Base-by-base conservation (phyloP, 306 rosid species). In the Alnus rubra region DNA sequence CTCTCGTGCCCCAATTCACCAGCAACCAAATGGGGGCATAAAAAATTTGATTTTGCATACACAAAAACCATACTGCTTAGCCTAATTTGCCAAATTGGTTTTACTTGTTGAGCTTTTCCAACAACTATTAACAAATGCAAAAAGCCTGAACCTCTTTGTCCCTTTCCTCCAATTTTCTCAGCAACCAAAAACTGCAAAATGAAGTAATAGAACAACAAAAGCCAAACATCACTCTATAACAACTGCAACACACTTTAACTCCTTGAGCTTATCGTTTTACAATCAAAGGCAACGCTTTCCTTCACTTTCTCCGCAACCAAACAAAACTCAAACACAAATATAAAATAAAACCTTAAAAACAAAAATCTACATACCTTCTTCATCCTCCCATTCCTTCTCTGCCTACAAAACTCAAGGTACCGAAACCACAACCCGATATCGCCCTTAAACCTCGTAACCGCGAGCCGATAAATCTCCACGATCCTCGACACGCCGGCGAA, bases 341-440 rank as follows among this genome's bases (percentile, higher is more conserved):
- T 10, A 53, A 69, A 7, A 16, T 9, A 39, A 6, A 5, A 33
- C 2, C 49, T 28, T 13, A 1, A 47, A 23, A 37, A 51, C 50
- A 13, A 54, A 49, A 35, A 7, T 28, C 6, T 2, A 50, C 13
- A 70, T 76, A 91, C 98, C 97, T 83, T 88, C 86, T 91, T 95
- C 98, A 92, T 92, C 76, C 89, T 90, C 45, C 96, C 98, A 82
- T 92, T 81, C 75, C 85, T 83, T 77, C 83, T 84, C 23, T 63
- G 68, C 53, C 89, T 83, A 69, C 98, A 91, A 78, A 92, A 95
- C 86, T 95, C 97, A 75, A 90, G 88, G 75, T 85, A 88, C 64
- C 86, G 83, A 83, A 89, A 89, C 92, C 92, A 89, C 42, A 89
- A 82, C 69, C 83, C 87, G 73, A 89, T 71, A 48, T 89, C 90